Conservation (phyloP, 805 yeast species). For the Lachancea quebecensis region DNA sequence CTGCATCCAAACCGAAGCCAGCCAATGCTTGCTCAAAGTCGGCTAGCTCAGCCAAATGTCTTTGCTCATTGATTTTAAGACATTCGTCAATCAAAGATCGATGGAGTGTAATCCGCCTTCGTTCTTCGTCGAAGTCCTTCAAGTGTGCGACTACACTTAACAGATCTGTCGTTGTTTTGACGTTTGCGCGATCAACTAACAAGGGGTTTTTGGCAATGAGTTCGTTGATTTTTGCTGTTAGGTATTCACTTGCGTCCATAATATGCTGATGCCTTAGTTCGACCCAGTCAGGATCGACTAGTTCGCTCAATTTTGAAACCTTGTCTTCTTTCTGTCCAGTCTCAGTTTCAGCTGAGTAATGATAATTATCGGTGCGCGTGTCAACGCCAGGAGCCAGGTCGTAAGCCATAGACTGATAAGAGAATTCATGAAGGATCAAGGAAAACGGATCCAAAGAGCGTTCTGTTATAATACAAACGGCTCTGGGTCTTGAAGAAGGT, state of each 20-base stretch:
- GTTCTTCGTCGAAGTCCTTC: constrained; percentile 60
- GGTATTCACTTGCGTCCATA: constrained; percentile 59
- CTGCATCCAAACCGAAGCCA: constrained; percentile 62
- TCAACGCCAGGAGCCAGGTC: constrained; percentile 52
- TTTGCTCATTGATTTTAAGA: constrained; percentile 48
- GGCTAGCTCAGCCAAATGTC: constrained; percentile 62
- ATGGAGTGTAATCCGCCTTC: constrained; percentile 54
- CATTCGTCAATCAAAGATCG: constrained; percentile 59
- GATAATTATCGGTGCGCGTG: constrained; percentile 39
- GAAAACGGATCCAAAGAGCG: constrained; percentile 77
- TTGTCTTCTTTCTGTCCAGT: constrained; percentile 38
- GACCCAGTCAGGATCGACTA: constrained; percentile 62
- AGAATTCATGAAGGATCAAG: constrained; percentile 82
- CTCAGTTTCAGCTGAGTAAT: constrained; percentile 52
- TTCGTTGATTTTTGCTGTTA: constrained; percentile 52
- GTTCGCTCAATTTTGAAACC: constrained; percentile 45
- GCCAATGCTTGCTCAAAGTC: constrained; percentile 81
- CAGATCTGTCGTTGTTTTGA: constrained; percentile 61
- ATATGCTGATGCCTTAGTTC: constrained; percentile 68
- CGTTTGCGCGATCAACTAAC: constrained; percentile 60
- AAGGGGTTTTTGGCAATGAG: constrained; percentile 68
- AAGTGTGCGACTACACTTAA: constrained; percentile 68
- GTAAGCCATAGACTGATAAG: constrained; percentile 86
- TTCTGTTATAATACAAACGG: constrained; percentile 72
- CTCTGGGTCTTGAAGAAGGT: constrained; percentile 55